Evolutionary conservation across 176 grass and related monocot species (phyloP).

Genomic region (Rhynchospora pubera): DNA sequence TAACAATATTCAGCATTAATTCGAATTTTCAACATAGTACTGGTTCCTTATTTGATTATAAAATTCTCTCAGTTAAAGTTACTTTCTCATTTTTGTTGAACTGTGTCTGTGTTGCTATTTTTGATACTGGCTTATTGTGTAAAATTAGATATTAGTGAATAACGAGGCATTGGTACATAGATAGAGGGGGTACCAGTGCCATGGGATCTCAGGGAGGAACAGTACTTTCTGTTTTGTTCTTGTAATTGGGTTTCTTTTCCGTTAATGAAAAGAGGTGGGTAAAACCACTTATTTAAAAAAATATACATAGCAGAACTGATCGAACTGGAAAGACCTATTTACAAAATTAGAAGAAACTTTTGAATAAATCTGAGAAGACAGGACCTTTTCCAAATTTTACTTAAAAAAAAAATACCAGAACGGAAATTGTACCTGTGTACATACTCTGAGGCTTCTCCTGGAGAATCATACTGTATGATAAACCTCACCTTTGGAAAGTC

Average conservation of each 20-base stretch:
- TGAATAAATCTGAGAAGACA: neutral
- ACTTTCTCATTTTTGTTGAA: neutral
- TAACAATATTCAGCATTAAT: neutral
- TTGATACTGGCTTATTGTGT: too few relatives aligned
- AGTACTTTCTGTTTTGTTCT: too few relatives aligned
- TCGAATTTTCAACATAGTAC: neutral
- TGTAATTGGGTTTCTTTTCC: too few relatives aligned
- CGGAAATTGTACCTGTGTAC: conserved; percentile 71
- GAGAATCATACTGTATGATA: conserved; percentile 98
- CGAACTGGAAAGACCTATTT: neutral
- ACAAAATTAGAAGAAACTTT: neutral
- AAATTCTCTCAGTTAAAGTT: neutral
- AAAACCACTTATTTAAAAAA: too few relatives aligned
- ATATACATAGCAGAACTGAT: neutral
- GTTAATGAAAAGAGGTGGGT: too few relatives aligned
- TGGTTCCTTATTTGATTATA: neutral
- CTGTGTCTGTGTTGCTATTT: too few relatives aligned
- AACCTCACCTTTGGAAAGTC: conserved; percentile 88
- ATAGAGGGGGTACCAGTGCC: too few relatives aligned
- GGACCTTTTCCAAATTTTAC: neutral
- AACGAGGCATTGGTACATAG: too few relatives aligned
- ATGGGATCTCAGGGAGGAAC: too few relatives aligned
- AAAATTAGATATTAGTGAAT: too few relatives aligned
- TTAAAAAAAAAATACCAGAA: conserved; percentile 1
- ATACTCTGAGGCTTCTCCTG: conserved; percentile 92